Conservation (phyloP, 2,329 filamentous ascomycete genomes). For the Sclerotinia spermophila region DNA sequence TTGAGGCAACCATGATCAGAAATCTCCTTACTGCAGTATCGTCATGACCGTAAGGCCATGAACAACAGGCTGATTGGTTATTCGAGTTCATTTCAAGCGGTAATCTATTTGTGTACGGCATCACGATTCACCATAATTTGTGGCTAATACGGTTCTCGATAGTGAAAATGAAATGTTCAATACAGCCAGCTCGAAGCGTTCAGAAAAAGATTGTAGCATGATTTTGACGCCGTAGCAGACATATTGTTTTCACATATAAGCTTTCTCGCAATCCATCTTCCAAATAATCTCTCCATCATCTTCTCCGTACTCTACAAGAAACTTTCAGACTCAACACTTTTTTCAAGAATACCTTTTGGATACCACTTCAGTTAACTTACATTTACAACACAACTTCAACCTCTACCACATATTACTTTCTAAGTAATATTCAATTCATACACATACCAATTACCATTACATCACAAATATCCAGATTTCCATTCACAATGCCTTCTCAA, state of each 20-base stretch:
- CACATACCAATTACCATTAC: neutral
- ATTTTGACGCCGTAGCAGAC: neutral
- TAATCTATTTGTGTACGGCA: no score
- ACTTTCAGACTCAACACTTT: neutral
- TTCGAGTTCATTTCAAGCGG: neutral
- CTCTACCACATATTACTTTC: neutral
- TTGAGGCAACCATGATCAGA: neutral
- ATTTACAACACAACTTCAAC: neutral
- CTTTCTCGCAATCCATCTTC: neutral
- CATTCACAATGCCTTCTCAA: constrained; percentile 1
- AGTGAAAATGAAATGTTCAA: neutral
- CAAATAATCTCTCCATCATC: neutral
- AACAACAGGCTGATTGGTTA: neutral
- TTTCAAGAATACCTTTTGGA: neutral
- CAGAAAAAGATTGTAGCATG: neutral
- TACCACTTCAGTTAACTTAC: neutral
- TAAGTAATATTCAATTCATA: neutral
- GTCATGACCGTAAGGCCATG: neutral
- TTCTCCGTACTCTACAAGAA: neutral
- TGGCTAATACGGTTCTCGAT: neutral
- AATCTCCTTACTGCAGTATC: neutral
- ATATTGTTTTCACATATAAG: neutral
- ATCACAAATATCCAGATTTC: neutral
- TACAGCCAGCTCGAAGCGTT: neutral
- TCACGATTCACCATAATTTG: neutral